Evolutionary conservation across 495 filamentous ascomycete genomes (phyloP), one percentile per base, ranked within the genome.

Genomic region (Aspergillus steynii): DNA sequence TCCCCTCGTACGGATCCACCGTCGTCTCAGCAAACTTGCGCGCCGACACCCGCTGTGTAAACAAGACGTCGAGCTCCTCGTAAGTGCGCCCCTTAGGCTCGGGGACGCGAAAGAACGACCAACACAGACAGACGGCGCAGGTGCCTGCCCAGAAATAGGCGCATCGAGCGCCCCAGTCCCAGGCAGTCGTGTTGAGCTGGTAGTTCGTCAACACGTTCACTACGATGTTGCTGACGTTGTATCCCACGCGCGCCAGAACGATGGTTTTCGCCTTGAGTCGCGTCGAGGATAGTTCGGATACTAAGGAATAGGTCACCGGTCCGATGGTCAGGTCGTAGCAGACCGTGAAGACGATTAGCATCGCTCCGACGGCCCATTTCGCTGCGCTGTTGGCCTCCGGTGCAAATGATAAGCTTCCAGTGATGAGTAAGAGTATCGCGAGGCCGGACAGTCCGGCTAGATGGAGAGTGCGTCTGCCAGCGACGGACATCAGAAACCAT

Each of bases 71-170:
- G 56, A 69, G 81, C 66, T 90, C 87, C 29, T 82, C 85, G 63
- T 86, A 89, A 0, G 84, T 84, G 4, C 86, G 77, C 0, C 85
- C 87, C 20, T 80, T 75, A 0, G 88, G 86, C 64, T 90, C 88
- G 0, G 88, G 88, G 1, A 90, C 76, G 2, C 87, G 80, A 77
- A 89, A 89, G 67, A 81, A 90, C 0, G 81, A 80, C 76, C 87
- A 91, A 26, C 87, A 65, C 51, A 89, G 77, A 68, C 85, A 88
- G 34, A 83, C 67, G 63, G 87, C 82, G 66, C 85, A 87, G 12
- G 83, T 84, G 0, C 82, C 86, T 5, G 77, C 85, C 85, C 85
- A 91, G 74, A 90, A 89, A 68, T 89, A 90, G 6, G 83, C 87
- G 5, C 83, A 76, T 58, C 82, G 86, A 50, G 86, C 88, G 31